Evolutionary conservation across 345 rosid species (phyloP), one percentile per base, ranked within the genome.

Genomic region (Rhodamnia argentea): DNA sequence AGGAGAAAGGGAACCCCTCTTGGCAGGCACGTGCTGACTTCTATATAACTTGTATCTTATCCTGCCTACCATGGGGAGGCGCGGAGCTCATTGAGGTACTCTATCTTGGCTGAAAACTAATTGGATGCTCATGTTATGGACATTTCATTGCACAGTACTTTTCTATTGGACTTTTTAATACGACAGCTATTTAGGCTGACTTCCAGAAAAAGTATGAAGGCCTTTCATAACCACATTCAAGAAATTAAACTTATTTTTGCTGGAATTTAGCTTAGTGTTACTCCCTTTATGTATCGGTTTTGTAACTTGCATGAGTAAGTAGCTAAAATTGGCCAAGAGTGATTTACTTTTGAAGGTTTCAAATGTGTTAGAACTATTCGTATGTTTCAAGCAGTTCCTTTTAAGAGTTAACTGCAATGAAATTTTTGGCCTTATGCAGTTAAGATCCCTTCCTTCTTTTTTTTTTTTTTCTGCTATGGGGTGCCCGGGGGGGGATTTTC

Each of bases 31-130:
- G 93, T 86, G 99, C 98, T 82, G 99, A 97, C 93, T 97, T 95
- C 84, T 96, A 96, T 83, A 97, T 96, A 55, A 89, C 92, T 86
- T 95, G 99, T 89, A 95, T 97, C 89, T 94, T 96, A 90, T 94
- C 98, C 27, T 96, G 96, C 85, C 98, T 97, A 44, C 99, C 99
- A 15, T 97, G 99, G 99, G 99, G 99, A 86, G 99, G 98, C 58
- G 95, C 97, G 54, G 99, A 97, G 89, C 95, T 97, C 23, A n/a
- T 88, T 78, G 99, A 97, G 98, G 99, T 97, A 92, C 64, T 60
- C 56, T 56, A 47, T 84, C 4, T 16, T 64, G 76, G 76, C 24
- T 2, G 16, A 16, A 32, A 32, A 32, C 12, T 64, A 32, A 57
- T 57, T 57, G 60, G 60, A 56, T 57, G 60, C 60, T 10, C 60